phyloP scores from a whole-genome alignment of 345 rosid genomes.

The Eucalyptus virginea region DNA sequence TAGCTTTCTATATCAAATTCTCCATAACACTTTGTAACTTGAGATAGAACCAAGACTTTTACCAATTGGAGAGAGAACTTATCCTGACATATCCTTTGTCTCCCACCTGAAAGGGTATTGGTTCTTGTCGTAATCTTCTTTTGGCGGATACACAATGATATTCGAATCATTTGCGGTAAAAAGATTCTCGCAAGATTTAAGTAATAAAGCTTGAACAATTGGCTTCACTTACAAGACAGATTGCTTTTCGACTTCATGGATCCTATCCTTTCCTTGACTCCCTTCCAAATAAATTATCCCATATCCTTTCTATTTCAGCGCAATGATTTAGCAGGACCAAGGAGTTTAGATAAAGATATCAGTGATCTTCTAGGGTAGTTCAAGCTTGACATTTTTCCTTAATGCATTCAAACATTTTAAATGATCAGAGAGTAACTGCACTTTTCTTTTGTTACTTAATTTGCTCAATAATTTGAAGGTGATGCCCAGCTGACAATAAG shows the following conservation, averaged over 20 bases:
- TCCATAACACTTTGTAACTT: neutral
- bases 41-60: neutral
- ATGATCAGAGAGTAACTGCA: neutral
- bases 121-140: neutral
- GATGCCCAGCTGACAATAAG: neutral
- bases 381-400: neutral
- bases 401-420: neutral
- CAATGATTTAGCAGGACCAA: neutral
- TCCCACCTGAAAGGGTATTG: neutral
- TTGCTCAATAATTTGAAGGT: neutral
- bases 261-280: neutral
- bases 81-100: neutral
- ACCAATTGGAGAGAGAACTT: neutral
- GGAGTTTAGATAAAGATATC: neutral
- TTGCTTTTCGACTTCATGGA: neutral
- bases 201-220: neutral
- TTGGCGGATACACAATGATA: neutral
- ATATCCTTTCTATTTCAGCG: neutral
- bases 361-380: neutral
- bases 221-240: neutral
- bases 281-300: neutral
- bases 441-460: neutral
- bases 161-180: neutral
- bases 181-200: neutral
- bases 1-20: neutral